Base-by-base conservation (phyloP, 2,329 filamentous ascomycete species). In the Plenodomus lindquistii region DNA sequence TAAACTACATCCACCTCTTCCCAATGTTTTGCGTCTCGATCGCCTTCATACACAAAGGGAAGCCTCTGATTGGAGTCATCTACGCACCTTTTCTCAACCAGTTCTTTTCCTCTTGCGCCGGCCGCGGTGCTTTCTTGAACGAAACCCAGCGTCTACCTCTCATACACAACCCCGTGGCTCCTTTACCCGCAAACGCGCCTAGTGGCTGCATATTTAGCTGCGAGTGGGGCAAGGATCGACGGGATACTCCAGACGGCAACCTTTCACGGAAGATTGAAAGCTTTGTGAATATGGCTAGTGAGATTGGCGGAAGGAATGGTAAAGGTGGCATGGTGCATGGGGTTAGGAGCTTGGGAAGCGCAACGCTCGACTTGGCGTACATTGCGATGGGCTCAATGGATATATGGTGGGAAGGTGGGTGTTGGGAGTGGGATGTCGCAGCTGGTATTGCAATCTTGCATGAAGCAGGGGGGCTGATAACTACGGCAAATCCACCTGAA, bases 21-120 rank as follows among this genome's bases (percentile, higher is more conserved):
- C 87, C 87, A 49, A 89, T 90, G 85, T 91, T 89, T 73, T 91
- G 88, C 70, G 85, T 91, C 37, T 89, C 85, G 29, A 90, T 91
- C 62, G 87, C 80, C 40, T 85, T 91, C 62, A 76, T 86, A 19
- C 64, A 88, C 45, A 71, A 80, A 16, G 77, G 80, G 6, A 70
- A 76, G 21, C 85, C 88, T 2, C 70, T 85, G 2, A 81, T 91
- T 42, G 88, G 88, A 17, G 81, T 90, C 38, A 85, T 91, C 62
- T 83, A 87, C 60, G 87, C 87, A 0, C 88, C 88, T 0, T 84
- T 91, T 55, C 75, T 88, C 13, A 75, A 81, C 61, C 85, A 89
- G 56, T 77, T 86, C 31, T 91, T 89, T 75, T 85, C 85, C 0
- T 82, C 87, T 0, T 86, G 87, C 59, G 68, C 69, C 2, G 86